These are phyloP conservation scores for Endocladia muricata DNA, from an alignment of 31 red algal species.

Conservation along the genomic window DNA sequence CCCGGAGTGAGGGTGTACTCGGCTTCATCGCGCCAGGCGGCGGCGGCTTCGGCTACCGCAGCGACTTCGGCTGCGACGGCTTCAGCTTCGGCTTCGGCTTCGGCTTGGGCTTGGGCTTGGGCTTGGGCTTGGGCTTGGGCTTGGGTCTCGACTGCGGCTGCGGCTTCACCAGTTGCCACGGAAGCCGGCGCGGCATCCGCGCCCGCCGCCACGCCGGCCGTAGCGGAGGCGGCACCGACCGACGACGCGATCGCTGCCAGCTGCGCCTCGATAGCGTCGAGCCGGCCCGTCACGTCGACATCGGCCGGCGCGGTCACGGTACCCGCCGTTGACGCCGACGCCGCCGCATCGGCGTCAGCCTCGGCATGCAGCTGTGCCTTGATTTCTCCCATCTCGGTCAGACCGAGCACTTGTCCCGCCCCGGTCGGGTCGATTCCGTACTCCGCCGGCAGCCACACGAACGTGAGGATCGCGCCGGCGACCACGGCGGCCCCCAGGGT, in stretches of 20 bases:
- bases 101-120: not conserved
- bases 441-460: not conserved
- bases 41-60: not conserved
- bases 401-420: not conserved
- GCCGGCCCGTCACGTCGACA: too few relatives aligned
- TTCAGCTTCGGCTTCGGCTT: too few relatives aligned
- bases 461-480: not conserved
- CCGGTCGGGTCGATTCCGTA: not conserved
- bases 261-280: too few relatives aligned
- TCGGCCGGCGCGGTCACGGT: too few relatives aligned
- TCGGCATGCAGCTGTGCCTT: not conserved
- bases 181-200: too few relatives aligned
- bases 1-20: not conserved
- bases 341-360: not conserved
- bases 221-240: too few relatives aligned
- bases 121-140: too few relatives aligned
- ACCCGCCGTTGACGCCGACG: too few relatives aligned
- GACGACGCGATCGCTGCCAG: too few relatives aligned
- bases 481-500: not conserved
- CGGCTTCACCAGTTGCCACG: too few relatives aligned
- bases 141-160: too few relatives aligned
- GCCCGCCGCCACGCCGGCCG: too few relatives aligned
- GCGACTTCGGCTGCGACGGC: not conserved
- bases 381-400: conserved; percentile 4
- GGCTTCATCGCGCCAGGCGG: not conserved